Base-by-base conservation (phyloP, 2,329 filamentous ascomycete species). In the Triangularia verruculosa region DNA sequence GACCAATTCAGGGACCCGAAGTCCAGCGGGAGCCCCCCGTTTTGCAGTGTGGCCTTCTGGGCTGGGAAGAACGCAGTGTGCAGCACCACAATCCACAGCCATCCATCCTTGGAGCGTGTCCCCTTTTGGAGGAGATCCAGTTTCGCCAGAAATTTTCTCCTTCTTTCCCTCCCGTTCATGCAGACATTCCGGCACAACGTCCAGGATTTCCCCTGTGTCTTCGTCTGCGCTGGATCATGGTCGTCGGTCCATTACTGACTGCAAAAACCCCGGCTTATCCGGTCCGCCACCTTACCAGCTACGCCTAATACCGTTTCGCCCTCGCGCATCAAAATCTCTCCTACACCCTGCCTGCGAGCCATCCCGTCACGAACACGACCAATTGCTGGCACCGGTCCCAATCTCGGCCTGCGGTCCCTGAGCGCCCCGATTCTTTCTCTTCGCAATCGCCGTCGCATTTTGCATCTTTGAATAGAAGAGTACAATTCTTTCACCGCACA, bases 1-100 rank as follows among this genome's bases (percentile, higher is more conserved):
- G 68, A 70, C 69, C 69, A 70, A 70, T 69, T 70, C 67, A 69
- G 65, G 65, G 68, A 67, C 66, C 58, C 27, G 54, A 62, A n/a
- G 59, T 32, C 17, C 54, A 59, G 57, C 59, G 57, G 60, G 61
- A 57, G 47, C 20, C 59, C 65, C 63, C 62, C 58, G 43, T 61
- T 59, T 57, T 57, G 59, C 57, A 34, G 59, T 53, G 59, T 61
- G 43, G 39, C 43, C 27, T 57, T 63, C 57, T 63, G 63, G 56
- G 61, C 58, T 57, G 30, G 34, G 17, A 61, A 51, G 57, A 43
- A 34, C 57, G 57, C 34, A 24, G 22, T 8, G 39, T 47, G 39
- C 28, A 20, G 30, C 34, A 24, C 22, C 13, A 13, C 51, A 54
- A 54, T 28, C 51, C 51, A 28, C 51, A 54, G 51, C 22, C 13